Evolutionary conservation across 495 filamentous ascomycete species (phyloP).

Genomic region (Penicillium egyptiacum): DNA sequence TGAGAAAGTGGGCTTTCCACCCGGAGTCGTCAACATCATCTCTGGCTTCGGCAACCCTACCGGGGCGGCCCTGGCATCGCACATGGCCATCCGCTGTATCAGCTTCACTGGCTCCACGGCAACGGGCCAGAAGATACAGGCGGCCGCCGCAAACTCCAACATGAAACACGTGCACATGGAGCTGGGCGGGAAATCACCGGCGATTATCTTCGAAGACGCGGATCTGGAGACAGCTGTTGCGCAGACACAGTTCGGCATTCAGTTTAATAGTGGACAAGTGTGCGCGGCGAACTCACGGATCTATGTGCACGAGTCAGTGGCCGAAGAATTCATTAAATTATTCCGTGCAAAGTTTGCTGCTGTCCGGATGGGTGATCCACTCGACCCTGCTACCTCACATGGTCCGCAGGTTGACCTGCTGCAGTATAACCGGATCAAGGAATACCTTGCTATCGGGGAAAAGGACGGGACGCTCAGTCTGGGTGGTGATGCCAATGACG

Average conservation of each 20-base stretch:
- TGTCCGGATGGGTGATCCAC: constrained; percentile 73
- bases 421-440: constrained; percentile 78
- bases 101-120: constrained; percentile 86
- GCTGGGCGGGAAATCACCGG: constrained; percentile 87
- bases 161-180: constrained; percentile 93
- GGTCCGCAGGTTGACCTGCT: constrained; percentile 82
- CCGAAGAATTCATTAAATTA: constrained; percentile 68
- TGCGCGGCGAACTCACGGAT: constrained; percentile 88
- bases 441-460: constrained; percentile 72
- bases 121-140: constrained; percentile 85
- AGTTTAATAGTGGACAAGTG: constrained; percentile 79
- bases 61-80: constrained; percentile 51
- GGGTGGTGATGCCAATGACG: constrained; percentile 65
- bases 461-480: constrained; percentile 69
- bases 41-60: constrained; percentile 53
- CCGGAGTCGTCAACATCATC: constrained; percentile 56
- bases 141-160: constrained; percentile 72
- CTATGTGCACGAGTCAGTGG: constrained; percentile 76
- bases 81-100: constrained; percentile 73
- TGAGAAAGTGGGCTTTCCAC: constrained; percentile 56
- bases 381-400: constrained; percentile 68
- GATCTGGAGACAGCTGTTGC: constrained; percentile 81
- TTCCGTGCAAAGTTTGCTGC: constrained; percentile 69
- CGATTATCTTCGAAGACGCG: constrained; percentile 85
- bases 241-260: constrained; percentile 72